Conservation (phyloP, 2,329 filamentous ascomycete genomes). For the Talaromyces islandicus region DNA sequence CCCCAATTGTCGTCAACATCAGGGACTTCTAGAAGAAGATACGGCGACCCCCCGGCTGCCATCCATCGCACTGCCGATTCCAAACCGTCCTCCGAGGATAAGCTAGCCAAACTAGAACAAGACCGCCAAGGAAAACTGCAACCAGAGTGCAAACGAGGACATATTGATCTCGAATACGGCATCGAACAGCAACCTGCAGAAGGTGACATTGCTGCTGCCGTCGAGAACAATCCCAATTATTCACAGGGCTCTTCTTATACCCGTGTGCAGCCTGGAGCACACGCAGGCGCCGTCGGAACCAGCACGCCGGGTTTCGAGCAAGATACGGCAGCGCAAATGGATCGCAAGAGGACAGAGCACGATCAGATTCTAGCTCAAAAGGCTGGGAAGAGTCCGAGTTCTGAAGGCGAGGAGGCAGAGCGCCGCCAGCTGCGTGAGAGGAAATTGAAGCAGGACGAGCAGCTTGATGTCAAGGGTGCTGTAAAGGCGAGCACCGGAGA, state of each 20-base stretch:
- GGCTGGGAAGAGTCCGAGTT: constrained; percentile 15
- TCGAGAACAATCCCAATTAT: constrained; percentile 17
- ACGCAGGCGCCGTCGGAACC: constrained; percentile 29
- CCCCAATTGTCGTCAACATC: not conserved
- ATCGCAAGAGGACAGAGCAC: constrained; percentile 29
- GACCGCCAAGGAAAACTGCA: constrained; percentile 14
- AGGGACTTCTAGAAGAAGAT: constrained; percentile 7
- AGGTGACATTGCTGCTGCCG: constrained; percentile 28
- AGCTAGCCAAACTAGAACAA: constrained; percentile 15
- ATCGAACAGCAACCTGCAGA: constrained; percentile 31
- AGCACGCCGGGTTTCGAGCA: constrained; percentile 24
- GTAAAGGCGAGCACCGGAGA: constrained; percentile 23
- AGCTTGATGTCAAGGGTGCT: constrained; percentile 22
- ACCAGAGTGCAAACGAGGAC: constrained; percentile 13
- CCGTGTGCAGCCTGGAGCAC: constrained; percentile 27
- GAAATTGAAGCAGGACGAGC: constrained; percentile 22
- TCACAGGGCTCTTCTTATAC: constrained; percentile 10
- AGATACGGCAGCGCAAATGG: constrained; percentile 28
- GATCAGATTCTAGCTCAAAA: constrained; percentile 23
- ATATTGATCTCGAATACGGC: constrained; percentile 30
- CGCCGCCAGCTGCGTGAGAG: constrained; percentile 20
- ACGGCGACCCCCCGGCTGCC: constrained; percentile 19
- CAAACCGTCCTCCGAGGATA: constrained; percentile 22
- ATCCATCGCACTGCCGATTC: constrained; percentile 24
- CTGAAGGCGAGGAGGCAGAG: constrained; percentile 11